A percentile compares a stretch with the other conserved stretches of the same genome.
These are phyloP conservation scores for Erigeron philadelphicus DNA, from an alignment of 140 eudicot species.

Conservation along the genomic window DNA sequence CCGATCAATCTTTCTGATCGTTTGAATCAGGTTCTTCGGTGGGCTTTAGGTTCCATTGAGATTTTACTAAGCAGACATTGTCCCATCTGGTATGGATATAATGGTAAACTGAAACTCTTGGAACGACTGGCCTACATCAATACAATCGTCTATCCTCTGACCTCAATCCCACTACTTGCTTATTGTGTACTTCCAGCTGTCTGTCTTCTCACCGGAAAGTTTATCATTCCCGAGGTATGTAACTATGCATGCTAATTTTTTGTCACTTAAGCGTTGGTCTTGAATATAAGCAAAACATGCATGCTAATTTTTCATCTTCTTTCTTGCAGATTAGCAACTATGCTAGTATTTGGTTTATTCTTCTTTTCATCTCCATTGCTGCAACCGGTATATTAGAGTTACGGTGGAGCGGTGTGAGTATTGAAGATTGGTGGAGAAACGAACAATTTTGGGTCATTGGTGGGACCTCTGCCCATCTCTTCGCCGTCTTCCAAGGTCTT, in stretches of 20 bases:
- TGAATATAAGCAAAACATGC: not conserved
- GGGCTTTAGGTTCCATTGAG: conserved; percentile 71
- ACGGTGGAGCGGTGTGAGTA: conserved; percentile 56
- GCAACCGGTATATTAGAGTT: conserved; percentile 51
- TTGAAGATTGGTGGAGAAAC: conserved; percentile 64
- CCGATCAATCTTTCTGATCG: conserved; percentile 73
- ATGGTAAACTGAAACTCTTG: conserved; percentile 46
- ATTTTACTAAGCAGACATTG: conserved; percentile 63
- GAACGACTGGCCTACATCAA: conserved; percentile 62
- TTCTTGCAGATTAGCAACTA: conserved; percentile 49
- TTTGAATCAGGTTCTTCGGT: conserved; percentile 60
- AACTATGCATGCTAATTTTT: not conserved
- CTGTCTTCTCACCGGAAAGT: conserved; percentile 59
- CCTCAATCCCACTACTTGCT: conserved; percentile 53
- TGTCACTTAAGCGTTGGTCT: not conserved
- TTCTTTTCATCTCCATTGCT: conserved; percentile 46
- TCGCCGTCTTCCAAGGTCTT: conserved; percentile 62
- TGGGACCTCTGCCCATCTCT: conserved; percentile 59
- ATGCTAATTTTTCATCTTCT: not conserved
- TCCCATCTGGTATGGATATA: conserved; percentile 66
- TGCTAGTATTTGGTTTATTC: conserved; percentile 57
- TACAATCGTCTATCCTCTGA: conserved; percentile 56
- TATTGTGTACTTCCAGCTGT: conserved; percentile 58
- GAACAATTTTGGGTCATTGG: conserved; percentile 69
- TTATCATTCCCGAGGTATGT: conserved; percentile 57